Evolutionary conservation across 2,329 filamentous ascomycete genomes (phyloP), one percentile per base, ranked within the genome.

Genomic region (Corinectria fuckeliana): DNA sequence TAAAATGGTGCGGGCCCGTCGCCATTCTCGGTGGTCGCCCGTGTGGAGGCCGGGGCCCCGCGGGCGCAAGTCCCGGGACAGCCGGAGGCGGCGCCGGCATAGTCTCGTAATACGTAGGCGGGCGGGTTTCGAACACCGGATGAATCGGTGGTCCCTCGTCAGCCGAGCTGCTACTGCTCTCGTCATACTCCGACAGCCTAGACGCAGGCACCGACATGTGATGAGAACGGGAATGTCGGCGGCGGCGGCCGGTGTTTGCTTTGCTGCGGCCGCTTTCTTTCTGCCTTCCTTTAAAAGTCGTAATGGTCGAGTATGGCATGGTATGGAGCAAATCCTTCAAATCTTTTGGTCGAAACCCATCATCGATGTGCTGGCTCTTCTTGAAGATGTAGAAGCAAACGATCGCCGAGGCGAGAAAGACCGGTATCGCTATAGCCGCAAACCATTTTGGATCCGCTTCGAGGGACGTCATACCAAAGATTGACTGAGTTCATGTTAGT

Each of bases 381-480:
- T 28, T 50, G n/a, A 50, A 59, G 9, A 55, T 55, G 38, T 38
- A 45, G 28, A 34, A 41, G 30, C 50, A 55, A 14, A 54, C 18
- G 3, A n/a, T 13, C 16, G 25, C 23, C 6, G 56, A 59, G 9
- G 26, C 28, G 7, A 44, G 32, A 21, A 59, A 45, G 9, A 50
- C 50, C 1, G 56, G 50, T 16, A 34, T 38, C 21, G 30, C 38
- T 47, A 39, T 38, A 1, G 30, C 50, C 30, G 18, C 42, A 30
- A 56, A 56, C 47, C 28, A 51, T 25, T 39, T 56, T 5, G 51
- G 51, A 30, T 51, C 57, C 9, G 30, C 50, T 44, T 59, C 56
- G 11, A 50, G 14, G 28, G 50, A 45, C 11, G 51, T 60, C 30
- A 60, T 56, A 8, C 56, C 56, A 49, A 59, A 59, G 16, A 55